phyloP scores from a whole-genome alignment of 371 early-diverging fungal genomes.

The Blakeslea trispora region DNA sequence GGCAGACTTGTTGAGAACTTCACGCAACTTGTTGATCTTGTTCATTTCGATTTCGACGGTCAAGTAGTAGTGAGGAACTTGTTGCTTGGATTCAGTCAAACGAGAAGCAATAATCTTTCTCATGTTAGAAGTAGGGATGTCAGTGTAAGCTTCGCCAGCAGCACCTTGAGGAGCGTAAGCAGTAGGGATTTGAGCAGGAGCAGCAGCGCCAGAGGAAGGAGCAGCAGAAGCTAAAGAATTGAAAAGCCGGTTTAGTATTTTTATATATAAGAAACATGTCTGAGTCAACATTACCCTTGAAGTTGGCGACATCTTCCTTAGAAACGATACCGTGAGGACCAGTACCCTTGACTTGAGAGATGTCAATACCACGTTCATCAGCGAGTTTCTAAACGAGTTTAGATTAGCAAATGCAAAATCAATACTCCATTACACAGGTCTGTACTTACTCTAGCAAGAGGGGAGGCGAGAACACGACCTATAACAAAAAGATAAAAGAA shows the following conservation, averaged over 20 bases:
- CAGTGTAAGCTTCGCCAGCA: constrained; percentile 66
- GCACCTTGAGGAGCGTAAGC: constrained; percentile 58
- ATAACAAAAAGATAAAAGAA: not conserved
- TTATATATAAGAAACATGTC: not conserved
- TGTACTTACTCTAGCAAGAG: constrained; percentile 69
- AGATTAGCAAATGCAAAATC: not conserved
- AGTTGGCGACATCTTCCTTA: constrained; percentile 88
- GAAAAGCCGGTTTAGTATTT: not conserved
- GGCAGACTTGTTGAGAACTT: constrained; percentile 83
- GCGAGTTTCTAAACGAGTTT: constrained; percentile 70
- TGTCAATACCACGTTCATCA: constrained; percentile 76
- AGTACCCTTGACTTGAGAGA: constrained; percentile 80
- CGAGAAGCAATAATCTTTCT: constrained; percentile 90
- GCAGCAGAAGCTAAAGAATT: constrained; percentile 14
- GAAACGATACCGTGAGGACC: constrained; percentile 92
- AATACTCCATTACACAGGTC: not conserved
- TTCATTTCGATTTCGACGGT: constrained; percentile 90
- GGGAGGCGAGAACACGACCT: constrained; percentile 67
- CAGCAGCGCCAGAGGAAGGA: constrained; percentile 39
- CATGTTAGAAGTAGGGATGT: constrained; percentile 90
- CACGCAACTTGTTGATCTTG: constrained; percentile 83
- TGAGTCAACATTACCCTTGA: constrained; percentile 39
- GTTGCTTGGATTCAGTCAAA: constrained; percentile 85
- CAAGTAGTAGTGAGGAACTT: constrained; percentile 95
- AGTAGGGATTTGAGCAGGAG: constrained; percentile 42